A percentile compares a stretch with the other conserved stretches of the same genome.
Conservation (phyloP, 495 filamentous ascomycete genomes). For the Penicillium manginii region DNA sequence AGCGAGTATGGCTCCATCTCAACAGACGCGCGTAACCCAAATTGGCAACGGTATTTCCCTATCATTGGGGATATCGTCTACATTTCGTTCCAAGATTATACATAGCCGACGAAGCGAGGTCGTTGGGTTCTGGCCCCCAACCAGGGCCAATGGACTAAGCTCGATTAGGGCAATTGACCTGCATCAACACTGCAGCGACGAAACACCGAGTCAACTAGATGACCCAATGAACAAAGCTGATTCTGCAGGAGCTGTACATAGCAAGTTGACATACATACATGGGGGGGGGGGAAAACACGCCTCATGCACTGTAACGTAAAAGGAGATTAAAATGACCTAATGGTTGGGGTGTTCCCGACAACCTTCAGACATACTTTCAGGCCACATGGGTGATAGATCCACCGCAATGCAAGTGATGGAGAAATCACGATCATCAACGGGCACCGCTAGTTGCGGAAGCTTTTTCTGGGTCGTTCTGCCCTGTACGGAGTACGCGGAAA, state of each 20-base stretch:
- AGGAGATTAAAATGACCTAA: slow-evolving; percentile 6
- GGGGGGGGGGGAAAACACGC: neutral
- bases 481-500: neutral
- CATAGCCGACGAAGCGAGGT: slow-evolving; percentile 3
- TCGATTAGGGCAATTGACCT: slow-evolving; percentile 5
- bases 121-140: slow-evolving; percentile 11
- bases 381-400: slow-evolving; percentile 13
- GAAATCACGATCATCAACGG: slow-evolving; percentile 10
- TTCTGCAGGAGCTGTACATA: neutral
- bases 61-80: neutral
- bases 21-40: neutral
- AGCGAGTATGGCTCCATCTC: neutral
- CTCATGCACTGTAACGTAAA: slow-evolving; percentile 5
- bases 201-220: slow-evolving; percentile 14
- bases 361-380: neutral
- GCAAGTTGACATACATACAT: neutral
- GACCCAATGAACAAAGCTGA: slow-evolving; percentile 2
- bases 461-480: slow-evolving; percentile 2
- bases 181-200: slow-evolving; percentile 13
- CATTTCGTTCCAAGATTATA: neutral
- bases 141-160: neutral
- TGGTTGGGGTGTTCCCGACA: too few relatives aligned
- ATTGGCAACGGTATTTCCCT: neutral
- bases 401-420: slow-evolving; percentile 15
- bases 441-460: slow-evolving; percentile 10